phyloP scores from a whole-genome alignment of 352 stramenopile species.

The Globisporangium cylindrosporum region DNA sequence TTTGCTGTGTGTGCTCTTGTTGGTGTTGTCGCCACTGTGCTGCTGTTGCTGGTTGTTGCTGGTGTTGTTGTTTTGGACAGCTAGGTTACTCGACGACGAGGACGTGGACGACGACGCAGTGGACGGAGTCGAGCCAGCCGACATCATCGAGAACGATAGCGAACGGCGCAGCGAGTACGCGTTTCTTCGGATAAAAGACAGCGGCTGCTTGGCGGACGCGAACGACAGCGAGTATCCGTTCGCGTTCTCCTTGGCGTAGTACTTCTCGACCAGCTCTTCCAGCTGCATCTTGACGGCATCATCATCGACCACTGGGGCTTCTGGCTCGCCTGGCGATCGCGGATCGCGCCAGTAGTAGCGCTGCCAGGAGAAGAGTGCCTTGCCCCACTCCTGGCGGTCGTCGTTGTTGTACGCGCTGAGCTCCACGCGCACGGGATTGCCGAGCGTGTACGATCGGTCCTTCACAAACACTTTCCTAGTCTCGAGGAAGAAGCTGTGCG shows the following conservation, averaged over 20 bases:
- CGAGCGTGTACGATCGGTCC: conserved; percentile 79
- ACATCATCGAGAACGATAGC: conserved; percentile 55
- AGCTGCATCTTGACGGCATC: conserved; percentile 34
- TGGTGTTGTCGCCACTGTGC: conserved; percentile 20
- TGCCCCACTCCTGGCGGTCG: conserved; percentile 78
- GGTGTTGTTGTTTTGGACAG: neutral
- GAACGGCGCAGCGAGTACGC: conserved; percentile 62
- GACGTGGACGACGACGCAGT: conserved; percentile 35
- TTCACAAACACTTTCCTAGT: conserved; percentile 84
- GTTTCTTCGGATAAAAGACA: conserved; percentile 69
- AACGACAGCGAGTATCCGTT: conserved; percentile 39
- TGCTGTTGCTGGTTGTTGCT: neutral
- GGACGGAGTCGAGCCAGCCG: conserved; percentile 33
- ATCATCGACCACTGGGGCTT: conserved; percentile 10
- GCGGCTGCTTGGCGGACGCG: conserved; percentile 62
- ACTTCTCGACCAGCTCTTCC: conserved; percentile 45
- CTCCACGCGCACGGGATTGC: conserved; percentile 55
- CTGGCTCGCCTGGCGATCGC: conserved; percentile 9
- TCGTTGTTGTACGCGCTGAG: conserved; percentile 60
- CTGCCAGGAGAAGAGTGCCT: conserved; percentile 86
- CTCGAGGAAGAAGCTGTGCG: conserved; percentile 83
- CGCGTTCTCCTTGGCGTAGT: conserved; percentile 27
- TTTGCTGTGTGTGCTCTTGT: conserved; percentile 20
- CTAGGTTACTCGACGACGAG: conserved; percentile 28
- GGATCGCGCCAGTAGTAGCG: conserved; percentile 86